A percentile compares a stretch with the other conserved stretches of the same genome.
Evolutionary conservation across 495 filamentous ascomycete species (phyloP).

Genomic region (Thermothielavioides terrestris): DNA sequence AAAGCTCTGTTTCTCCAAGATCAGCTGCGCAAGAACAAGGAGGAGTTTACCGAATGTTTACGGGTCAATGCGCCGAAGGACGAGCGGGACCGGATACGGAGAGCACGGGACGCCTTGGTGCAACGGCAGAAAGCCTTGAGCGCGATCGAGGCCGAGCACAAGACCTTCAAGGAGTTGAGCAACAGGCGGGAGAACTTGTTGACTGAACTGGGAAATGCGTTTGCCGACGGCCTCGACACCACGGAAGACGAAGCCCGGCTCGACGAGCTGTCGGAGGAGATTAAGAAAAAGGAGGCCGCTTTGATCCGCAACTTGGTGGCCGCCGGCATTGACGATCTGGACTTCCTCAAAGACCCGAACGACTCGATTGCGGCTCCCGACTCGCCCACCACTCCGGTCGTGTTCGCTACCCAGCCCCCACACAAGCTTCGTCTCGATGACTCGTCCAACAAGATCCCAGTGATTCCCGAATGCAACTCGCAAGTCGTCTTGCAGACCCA

Average conservation of each 20-base stretch:
- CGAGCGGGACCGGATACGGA: constrained; percentile 27
- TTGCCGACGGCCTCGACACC: constrained; percentile 31
- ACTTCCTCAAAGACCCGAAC: constrained; percentile 23
- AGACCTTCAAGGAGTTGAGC: constrained; percentile 22
- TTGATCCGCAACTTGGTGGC: constrained; percentile 25
- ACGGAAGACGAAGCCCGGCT: constrained; percentile 30
- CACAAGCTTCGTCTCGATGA: not conserved
- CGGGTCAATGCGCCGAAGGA: constrained; percentile 23
- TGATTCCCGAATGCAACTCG: constrained; percentile 29
- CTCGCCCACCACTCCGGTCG: constrained; percentile 12
- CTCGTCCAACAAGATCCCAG: constrained; percentile 19
- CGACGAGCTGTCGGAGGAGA: constrained; percentile 24
- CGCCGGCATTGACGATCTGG: constrained; percentile 31
- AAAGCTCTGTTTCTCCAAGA: constrained; percentile 20
- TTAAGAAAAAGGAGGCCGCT: constrained; percentile 21
- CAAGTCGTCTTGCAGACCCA: constrained; percentile 46
- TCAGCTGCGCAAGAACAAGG: constrained; percentile 24
- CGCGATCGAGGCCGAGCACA: constrained; percentile 21
- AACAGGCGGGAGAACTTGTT: constrained; percentile 28
- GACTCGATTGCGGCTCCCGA: constrained; percentile 17
- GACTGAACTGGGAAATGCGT: constrained; percentile 29
- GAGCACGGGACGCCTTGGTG: constrained; percentile 25
- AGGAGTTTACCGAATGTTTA: constrained; percentile 27
- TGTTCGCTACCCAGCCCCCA: constrained; percentile 18
- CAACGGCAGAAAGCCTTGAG: constrained; percentile 28